These are phyloP conservation scores for Rhynchospora breviuscula DNA, from an alignment of 176 grass and related monocot genomes.

Conservation along the genomic window DNA sequence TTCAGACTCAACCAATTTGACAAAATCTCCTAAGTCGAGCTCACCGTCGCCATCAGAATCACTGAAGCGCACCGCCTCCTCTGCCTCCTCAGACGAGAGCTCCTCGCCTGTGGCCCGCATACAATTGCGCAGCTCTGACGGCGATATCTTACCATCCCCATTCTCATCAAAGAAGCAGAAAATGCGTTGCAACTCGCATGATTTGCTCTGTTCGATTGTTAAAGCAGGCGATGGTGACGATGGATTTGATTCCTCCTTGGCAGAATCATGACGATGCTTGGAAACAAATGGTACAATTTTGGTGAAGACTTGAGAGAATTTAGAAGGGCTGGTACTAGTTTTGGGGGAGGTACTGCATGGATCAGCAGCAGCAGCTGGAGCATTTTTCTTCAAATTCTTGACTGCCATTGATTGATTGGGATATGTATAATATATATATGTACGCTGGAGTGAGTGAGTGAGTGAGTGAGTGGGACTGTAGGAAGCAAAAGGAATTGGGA, in stretches of 20 bases:
- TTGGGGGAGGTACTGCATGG: background rate
- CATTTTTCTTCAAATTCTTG: background rate
- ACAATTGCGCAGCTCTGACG: conserved; percentile 23
- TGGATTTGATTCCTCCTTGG: background rate
- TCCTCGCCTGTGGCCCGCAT: conserved; percentile 18
- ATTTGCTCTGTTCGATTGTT: background rate
- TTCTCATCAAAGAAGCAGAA: conserved; percentile 40
- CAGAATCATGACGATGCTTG: background rate
- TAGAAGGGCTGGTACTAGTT: background rate
- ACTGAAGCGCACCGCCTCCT: conserved; percentile 14
- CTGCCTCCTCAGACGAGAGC: conserved; percentile 22
- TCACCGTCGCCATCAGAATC: conserved; percentile 34
- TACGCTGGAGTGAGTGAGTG: too few relatives aligned
- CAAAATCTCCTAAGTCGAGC: conserved; percentile 34
- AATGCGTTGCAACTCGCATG: conserved; percentile 7
- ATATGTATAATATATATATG: background rate
- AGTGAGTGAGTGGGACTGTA: too few relatives aligned
- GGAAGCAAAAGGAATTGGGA: too few relatives aligned
- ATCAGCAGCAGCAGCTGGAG: background rate
- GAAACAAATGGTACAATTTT: background rate
- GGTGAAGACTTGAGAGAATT: background rate
- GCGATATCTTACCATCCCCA: conserved; percentile 37
- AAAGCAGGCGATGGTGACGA: background rate
- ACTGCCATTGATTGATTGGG: conserved; percentile 1
- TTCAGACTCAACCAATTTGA: conserved; percentile 24